Evolutionary conservation across 805 yeast genomes (phyloP), one percentile per base, ranked within the genome.

Genomic region (Lipomyces spencermartinsiae): DNA sequence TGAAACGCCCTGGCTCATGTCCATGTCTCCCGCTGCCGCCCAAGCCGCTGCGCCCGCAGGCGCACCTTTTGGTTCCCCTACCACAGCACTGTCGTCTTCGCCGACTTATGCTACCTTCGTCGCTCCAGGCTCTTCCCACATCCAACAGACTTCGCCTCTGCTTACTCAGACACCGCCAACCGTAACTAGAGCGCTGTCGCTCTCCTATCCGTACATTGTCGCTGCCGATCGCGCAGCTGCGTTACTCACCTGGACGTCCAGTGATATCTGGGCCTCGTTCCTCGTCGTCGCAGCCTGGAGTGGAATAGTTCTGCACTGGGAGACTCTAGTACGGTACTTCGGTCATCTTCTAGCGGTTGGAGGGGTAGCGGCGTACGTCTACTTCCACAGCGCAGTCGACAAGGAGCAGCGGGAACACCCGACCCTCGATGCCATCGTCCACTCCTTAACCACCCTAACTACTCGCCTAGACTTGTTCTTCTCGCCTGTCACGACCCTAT

Each of bases 101-200:
- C 75, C 77, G 37, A 78, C 79, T 6, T 74, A 76, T 64, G 82
- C 82, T 14, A 72, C 79, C 16, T 79, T 79, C 69, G 77, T 78
- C 19, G 80, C 81, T 8, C 69, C 78, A 0, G 75, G 76, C 34
- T 71, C 76, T 37, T 64, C 71, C 82, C 86, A 62, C 81, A 77
- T 78, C 53, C 77, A 79, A 59, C 77, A 85, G 68, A 85, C 95
- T 1, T 90, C 97, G 2, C 97, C 98, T 70, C 82, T 95, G 62
- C 83, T 95, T 71, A 83, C 92, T 51, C 87, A 92, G 31, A 95
- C 99, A 0, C 98, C 98, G 1, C 95, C 97, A 1, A 86, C 93
- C 0, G 92, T 94, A 14, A 89, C 97, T 37, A 90, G 91, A 73
- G 91, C 95, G 2, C 83, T 94, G 62, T 86, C 93, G 53, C 84